Base-by-base conservation (phyloP, 2,329 filamentous ascomycete species). In the Dendryphion nanum region DNA sequence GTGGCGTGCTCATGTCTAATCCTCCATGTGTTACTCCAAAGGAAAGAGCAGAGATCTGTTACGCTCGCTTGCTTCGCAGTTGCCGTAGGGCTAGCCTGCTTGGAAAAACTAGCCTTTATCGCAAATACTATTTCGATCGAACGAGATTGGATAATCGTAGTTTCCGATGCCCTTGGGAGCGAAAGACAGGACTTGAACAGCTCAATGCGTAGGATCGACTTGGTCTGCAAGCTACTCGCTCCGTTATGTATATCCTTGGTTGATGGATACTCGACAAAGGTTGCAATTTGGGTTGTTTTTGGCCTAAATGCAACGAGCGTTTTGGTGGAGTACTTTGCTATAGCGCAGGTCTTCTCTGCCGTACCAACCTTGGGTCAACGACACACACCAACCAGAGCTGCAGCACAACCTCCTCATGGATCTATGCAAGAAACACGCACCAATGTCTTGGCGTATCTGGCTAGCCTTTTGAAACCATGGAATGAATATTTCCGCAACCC, bases 91-190 rank as follows among this genome's bases (percentile, higher is more conserved):
- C 64, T 87, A 30, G 82, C 82, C 1, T 85, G 83, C 39, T 53
- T 83, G 1, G 86, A 89, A 63, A 89, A 89, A 57, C 61, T 87
- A 6, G 73, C 71, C 12, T 73, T 81, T 1, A 72, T 82, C 5
- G 73, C 80, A 58, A 89, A 88, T 55, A 71, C 78, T 0, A 77
- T 89, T 1, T 72, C 85, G 0, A 74, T 89, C 0, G 85, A 89
- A 59, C 71, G 81, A 51, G 85, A 89, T 50, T 88, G 85, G 84
- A 74, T 79, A 26, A 68, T 79, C 4, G 71, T 79, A 0, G 67
- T 79, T 6, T 70, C 75, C 1, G 65, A 69, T 19, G 57, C 51
- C 37, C 30, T 63, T 13, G 20, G 42, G 3, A 14, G 58, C 6
- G 50, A 54, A 17, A 52, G 59, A 35, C 41, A 53, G 63, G 69